Evolutionary conservation across 306 rosid species (phyloP).

Genomic region (Rosa rugosa): DNA sequence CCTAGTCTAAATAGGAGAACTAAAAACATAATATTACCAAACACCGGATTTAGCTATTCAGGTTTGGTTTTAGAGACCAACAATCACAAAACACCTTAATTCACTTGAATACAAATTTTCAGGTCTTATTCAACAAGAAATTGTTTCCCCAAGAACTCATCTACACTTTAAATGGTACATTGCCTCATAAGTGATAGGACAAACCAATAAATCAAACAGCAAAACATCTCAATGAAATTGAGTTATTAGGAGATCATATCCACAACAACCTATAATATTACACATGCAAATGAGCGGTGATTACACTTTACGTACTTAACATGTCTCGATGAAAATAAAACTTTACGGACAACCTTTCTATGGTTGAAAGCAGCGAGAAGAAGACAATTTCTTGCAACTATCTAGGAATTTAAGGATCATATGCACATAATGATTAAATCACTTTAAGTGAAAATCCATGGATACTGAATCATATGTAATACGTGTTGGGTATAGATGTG

Average conservation of each 20-base stretch:
- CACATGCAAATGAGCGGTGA: neutral
- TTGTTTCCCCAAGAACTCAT: neutral
- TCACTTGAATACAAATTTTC: neutral
- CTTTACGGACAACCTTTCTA: too few species aligned
- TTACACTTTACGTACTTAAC: neutral
- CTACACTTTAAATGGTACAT: neutral
- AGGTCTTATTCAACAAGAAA: neutral
- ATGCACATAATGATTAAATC: too few species aligned
- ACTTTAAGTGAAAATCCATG: too few species aligned
- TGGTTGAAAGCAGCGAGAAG: too few species aligned
- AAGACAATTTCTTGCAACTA: too few species aligned
- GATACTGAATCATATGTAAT: too few species aligned
- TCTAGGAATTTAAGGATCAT: too few species aligned
- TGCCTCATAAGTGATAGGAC: neutral
- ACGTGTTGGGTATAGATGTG: too few species aligned
- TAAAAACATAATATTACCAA: too few species aligned
- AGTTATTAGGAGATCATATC: neutral
- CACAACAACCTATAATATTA: neutral
- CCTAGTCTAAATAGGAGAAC: too few species aligned
- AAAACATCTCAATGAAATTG: neutral
- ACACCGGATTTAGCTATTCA: neutral
- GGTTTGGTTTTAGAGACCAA: neutral
- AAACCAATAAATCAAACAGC: neutral
- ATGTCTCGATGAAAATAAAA: neutral
- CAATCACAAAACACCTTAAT: neutral